phyloP scores from a whole-genome alignment of 2,329 filamentous ascomycete species.

The Ophiosphaerella narmari region DNA sequence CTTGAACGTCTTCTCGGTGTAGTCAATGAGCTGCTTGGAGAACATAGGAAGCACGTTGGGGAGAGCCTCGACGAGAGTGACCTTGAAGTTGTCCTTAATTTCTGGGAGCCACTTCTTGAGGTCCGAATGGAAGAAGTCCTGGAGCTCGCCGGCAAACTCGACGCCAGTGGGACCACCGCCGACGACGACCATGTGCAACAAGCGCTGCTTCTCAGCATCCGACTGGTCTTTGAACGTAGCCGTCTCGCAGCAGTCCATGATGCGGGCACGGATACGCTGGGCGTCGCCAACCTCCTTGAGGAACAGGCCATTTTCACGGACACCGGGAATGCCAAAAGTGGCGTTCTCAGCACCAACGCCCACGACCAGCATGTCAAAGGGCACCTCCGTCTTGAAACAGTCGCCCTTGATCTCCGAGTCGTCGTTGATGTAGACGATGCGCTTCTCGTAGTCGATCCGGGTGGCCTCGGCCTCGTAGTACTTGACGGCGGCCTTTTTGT shows the following conservation, averaged over 20 bases:
- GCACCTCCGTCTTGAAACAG: slow-evolving; percentile 80
- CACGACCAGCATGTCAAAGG: slow-evolving; percentile 97
- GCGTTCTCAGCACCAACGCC: slow-evolving; percentile 98
- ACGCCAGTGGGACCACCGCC: slow-evolving; percentile 94
- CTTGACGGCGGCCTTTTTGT: slow-evolving; percentile 91
- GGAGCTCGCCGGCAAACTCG: slow-evolving; percentile 96
- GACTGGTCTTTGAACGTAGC: slow-evolving; percentile 97
- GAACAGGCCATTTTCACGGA: slow-evolving; percentile 95
- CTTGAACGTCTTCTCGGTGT: slow-evolving; percentile 98
- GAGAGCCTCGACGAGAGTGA: slow-evolving; percentile 95
- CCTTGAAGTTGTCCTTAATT: slow-evolving; percentile 92
- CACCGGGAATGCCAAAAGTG: slow-evolving; percentile 96
- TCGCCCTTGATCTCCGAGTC: slow-evolving; percentile 91
- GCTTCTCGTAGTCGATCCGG: slow-evolving; percentile 91
- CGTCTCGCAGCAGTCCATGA: slow-evolving; percentile 99
- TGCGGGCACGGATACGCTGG: slow-evolving; percentile 94
- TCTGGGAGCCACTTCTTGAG: slow-evolving; percentile 98
- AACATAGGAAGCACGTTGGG: slow-evolving; percentile 97
- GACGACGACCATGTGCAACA: slow-evolving; percentile 92
- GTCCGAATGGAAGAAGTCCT: slow-evolving; percentile 98
- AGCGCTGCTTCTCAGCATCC: slow-evolving; percentile 83
- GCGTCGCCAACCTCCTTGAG: slow-evolving; percentile 97
- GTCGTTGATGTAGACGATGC: slow-evolving; percentile 86
- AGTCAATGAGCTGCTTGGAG: slow-evolving; percentile 98
- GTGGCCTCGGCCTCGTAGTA: slow-evolving; percentile 98